phyloP scores from a whole-genome alignment of 129 eudicot genomes.

The Arctium lappa region DNA sequence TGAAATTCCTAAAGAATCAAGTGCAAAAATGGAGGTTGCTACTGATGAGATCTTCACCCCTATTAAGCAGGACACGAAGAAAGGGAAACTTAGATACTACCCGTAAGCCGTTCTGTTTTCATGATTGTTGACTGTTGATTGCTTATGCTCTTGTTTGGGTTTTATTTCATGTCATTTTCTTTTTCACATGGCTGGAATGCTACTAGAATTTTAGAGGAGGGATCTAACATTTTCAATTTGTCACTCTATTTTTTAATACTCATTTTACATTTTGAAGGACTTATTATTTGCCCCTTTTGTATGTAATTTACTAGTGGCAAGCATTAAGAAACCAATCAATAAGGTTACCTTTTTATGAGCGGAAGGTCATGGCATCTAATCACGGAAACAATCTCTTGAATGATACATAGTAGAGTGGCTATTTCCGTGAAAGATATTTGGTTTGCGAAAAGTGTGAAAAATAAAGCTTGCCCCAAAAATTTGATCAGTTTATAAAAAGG shows the following conservation, averaged over 20 bases:
- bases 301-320: background rate
- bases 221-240: too few species aligned
- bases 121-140: background rate
- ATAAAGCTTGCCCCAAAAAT: background rate
- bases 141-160: background rate
- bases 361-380: background rate
- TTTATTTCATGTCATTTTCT: background rate
- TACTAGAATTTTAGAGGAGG: too few species aligned
- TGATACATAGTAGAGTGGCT: background rate
- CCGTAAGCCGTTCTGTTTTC: constrained; percentile 55
- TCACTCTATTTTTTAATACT: background rate
- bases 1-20: constrained; percentile 97
- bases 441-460: background rate
- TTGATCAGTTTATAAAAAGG: background rate
- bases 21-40: constrained; percentile 99
- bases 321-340: too few species aligned
- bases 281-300: background rate
- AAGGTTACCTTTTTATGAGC: too few species aligned
- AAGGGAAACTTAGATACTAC: constrained; percentile 95
- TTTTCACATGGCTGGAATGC: background rate
- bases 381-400: background rate
- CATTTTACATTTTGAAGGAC: background rate
- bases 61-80: constrained; percentile 94
- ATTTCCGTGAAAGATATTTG: background rate
- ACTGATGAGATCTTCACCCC: constrained; percentile 90